Conservation (phyloP, 2,329 filamentous ascomycete genomes). For the Cercospora sp. region DNA sequence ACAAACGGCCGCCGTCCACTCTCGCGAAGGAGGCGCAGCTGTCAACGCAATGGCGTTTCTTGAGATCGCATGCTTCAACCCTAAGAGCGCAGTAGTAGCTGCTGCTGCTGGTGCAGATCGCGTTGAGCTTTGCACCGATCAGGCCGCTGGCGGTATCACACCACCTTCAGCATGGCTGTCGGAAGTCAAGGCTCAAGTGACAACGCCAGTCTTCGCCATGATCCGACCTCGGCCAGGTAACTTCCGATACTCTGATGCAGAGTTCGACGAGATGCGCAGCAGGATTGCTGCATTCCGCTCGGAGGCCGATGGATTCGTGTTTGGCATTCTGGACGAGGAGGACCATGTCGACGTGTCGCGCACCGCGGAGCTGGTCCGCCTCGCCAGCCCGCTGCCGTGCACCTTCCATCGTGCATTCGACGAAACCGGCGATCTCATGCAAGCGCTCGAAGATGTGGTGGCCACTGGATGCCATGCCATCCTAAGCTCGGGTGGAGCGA, state of each 20-base stretch:
- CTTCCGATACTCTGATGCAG: constrained; percentile 48
- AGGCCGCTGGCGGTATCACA: constrained; percentile 47
- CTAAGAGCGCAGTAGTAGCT: constrained; percentile 47
- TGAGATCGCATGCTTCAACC: constrained; percentile 55
- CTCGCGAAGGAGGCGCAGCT: neutral
- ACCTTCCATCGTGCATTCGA: constrained; percentile 61
- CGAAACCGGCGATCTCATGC: constrained; percentile 37
- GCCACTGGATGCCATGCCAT: constrained; percentile 50
- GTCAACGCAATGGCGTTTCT: constrained; percentile 37
- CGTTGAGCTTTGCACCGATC: constrained; percentile 53
- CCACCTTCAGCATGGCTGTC: constrained; percentile 37
- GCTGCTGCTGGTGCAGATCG: constrained; percentile 49
- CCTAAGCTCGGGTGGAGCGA: constrained; percentile 51
- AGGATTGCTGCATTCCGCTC: constrained; percentile 43
- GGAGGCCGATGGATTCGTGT: constrained; percentile 53
- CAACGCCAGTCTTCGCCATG: constrained; percentile 55
- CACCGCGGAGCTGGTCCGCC: constrained; percentile 46
- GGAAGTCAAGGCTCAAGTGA: constrained; percentile 32
- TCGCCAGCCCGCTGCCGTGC: constrained; percentile 48
- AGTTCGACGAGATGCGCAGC: constrained; percentile 49
- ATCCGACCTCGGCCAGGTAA: constrained; percentile 52
- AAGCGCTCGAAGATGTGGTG: constrained; percentile 43
- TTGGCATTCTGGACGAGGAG: constrained; percentile 48
- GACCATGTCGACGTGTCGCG: constrained; percentile 44
- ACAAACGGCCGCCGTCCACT: neutral